Evolutionary conservation across 139 green algal genomes (phyloP), one percentile per base, ranked within the genome.

Genomic region (Zygnema circumcarinatum): DNA sequence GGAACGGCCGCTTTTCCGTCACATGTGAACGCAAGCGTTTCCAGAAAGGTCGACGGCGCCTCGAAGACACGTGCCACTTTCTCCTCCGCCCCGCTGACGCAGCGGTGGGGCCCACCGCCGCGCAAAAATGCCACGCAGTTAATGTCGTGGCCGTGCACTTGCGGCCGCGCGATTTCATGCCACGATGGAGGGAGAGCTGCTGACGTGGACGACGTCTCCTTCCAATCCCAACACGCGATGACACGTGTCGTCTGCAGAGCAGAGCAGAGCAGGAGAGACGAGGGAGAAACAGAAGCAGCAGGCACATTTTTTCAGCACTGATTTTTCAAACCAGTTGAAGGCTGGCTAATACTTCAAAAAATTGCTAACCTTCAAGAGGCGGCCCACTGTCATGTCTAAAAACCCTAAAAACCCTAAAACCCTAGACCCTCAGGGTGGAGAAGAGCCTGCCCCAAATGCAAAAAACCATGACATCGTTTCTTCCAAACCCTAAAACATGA

Each of bases 81-180:
- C 91, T 99, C 97, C 88, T 99, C 97, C 16, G 93, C 94, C 29
- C 95, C 95, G 53, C 92, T 94, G 25, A 94, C 95, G 62, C 95
- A 98, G 21, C 91, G 67, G 67, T n/a, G 69, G 39, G 29, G 11
- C 36, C 52, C 67, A 56, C 21, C 31, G 54, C 78, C 67, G 20
- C 54, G 67, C 16, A 56, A 38, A 31, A 81, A 29, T 0, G 53
- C 73, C 25, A 41, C 69, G 69, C 94, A 94, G 69, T 74, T 93
- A 74, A 99, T 97, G 90, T 98, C 95, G 87, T 99, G 97, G 22
- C 97, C 97, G 90, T 99, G 97, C 41, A 99, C 93, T 81, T 90
- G 86, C 38, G 97, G 95, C 1, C 97, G 84, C 2, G 97, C 97
- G 32, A 98, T 86, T 91, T 99, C 96, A 62, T 93, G 96, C 96